These are phyloP conservation scores for Phlyctochytrium planicorne DNA, from an alignment of 192 early-diverging fungal species.

Conservation along the genomic window DNA sequence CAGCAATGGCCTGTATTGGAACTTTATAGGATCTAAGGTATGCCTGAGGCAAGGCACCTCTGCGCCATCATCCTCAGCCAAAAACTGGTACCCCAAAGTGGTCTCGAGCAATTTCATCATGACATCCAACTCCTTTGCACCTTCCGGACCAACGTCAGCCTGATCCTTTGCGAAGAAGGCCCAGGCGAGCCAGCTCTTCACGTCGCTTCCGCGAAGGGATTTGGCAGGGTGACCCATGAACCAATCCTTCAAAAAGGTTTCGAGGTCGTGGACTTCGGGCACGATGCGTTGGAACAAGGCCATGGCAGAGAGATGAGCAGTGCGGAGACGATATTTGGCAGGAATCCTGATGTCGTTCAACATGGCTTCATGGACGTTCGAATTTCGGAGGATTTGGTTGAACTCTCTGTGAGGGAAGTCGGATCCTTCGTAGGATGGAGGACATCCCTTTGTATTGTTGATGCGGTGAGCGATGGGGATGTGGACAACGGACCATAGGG, in stretches of 20 bases:
- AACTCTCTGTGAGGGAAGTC: not conserved
- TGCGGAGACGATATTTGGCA: not conserved
- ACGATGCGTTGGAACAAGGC: not conserved
- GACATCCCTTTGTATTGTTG: not conserved
- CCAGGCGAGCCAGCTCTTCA: not conserved
- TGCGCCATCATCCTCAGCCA: not conserved
- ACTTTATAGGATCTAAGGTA: not conserved
- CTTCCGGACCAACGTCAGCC: not conserved
- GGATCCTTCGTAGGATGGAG: not conserved
- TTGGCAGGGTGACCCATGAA: not conserved
- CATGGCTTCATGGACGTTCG: not conserved
- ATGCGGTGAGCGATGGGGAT: not conserved
- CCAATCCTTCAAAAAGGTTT: not conserved
- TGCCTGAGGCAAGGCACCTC: not conserved
- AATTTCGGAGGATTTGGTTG: not conserved
- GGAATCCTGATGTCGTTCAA: not conserved
- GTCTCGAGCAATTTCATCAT: not conserved
- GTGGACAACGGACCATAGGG: not conserved
- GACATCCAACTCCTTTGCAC: not conserved
- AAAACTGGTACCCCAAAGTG: not conserved
- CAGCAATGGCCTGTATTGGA: not conserved
- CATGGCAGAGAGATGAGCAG: not conserved
- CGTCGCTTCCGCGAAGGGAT: not conserved
- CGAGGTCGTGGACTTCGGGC: not conserved
- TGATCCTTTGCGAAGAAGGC: not conserved